Conservation (phyloP, 1,284 basidiomycete species). For the Ganoderma sinense region DNA sequence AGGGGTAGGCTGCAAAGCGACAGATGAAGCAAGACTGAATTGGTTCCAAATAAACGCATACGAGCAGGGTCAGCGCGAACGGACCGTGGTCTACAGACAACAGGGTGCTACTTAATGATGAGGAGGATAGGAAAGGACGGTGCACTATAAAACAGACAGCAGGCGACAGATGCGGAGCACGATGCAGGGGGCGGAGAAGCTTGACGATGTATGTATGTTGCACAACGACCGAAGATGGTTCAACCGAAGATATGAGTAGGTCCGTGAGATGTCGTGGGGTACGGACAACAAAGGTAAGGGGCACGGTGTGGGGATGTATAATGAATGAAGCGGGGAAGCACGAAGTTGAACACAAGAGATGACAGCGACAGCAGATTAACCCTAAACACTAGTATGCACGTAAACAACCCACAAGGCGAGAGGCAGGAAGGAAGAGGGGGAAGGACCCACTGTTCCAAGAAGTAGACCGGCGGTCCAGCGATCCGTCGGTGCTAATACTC, state of each 20-base stretch:
- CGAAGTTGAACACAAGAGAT: neutral
- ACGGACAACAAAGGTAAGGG: neutral
- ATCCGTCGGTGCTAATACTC: neutral
- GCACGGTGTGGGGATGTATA: neutral
- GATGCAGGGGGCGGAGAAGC: neutral
- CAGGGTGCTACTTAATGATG: neutral
- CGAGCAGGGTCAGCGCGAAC: neutral
- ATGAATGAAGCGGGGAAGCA: neutral
- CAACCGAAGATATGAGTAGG: neutral
- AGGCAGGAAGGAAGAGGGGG: neutral
- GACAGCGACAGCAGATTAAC: neutral
- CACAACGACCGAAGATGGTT: neutral
- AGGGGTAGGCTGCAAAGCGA: neutral
- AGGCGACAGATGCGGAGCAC: constrained; percentile 1
- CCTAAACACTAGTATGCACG: neutral
- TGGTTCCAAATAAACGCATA: neutral
- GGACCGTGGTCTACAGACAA: neutral
- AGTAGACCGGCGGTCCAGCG: neutral
- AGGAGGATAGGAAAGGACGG: neutral
- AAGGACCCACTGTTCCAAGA: neutral
- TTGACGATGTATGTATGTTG: neutral
- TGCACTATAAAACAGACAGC: neutral
- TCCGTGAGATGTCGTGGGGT: neutral
- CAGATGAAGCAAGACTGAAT: constrained; percentile 1
- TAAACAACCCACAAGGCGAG: neutral